Percentiles rank a stretch among this genome's conserved stretches.
Conservation (phyloP, 1,284 basidiomycete genomes). For the Rhodotorula sp. region DNA sequence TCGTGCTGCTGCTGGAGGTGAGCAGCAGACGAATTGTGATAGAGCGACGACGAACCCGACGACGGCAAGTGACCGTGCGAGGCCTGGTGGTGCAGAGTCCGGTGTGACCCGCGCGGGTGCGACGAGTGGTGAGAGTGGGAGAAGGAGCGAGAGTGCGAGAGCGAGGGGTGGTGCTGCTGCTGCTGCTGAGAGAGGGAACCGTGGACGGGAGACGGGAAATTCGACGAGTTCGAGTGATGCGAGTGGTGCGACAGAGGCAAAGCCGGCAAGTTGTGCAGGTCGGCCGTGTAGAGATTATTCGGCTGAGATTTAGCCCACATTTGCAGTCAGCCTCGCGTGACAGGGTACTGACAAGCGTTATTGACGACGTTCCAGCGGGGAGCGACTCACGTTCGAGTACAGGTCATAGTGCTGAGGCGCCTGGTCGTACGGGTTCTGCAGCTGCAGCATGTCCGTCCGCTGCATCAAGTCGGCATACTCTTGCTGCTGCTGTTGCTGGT, state of each 20-base stretch:
- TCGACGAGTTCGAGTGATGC: conserved; percentile 1
- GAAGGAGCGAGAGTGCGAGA: conserved; percentile 8
- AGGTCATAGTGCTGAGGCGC: conserved; percentile 13
- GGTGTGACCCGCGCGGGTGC: conserved; percentile 8
- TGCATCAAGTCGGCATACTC: conserved; percentile 37
- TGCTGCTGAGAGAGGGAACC: neutral
- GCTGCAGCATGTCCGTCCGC: conserved; percentile 31
- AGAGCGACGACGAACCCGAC: neutral
- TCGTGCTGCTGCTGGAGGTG: conserved; percentile 5
- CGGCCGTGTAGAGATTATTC: conserved; percentile 1
- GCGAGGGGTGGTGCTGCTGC: conserved; percentile 2
- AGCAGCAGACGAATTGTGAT: neutral
- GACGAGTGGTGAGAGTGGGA: conserved; percentile 1
- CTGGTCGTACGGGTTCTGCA: conserved; percentile 27
- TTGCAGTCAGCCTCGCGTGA: neutral
- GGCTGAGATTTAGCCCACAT: neutral
- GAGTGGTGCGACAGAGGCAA: conserved; percentile 4
- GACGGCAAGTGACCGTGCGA: conserved; percentile 18
- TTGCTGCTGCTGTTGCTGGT: conserved; percentile 16
- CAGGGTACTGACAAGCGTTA: too few relatives aligned
- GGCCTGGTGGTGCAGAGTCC: conserved; percentile 26
- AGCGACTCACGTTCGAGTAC: conserved; percentile 3
- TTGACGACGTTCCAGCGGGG: neutral
- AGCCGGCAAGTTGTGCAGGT: neutral
- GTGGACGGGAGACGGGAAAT: neutral